Evolutionary conservation across 208 protist species (phyloP).

Genomic region (Trichomonas tenax): DNA sequence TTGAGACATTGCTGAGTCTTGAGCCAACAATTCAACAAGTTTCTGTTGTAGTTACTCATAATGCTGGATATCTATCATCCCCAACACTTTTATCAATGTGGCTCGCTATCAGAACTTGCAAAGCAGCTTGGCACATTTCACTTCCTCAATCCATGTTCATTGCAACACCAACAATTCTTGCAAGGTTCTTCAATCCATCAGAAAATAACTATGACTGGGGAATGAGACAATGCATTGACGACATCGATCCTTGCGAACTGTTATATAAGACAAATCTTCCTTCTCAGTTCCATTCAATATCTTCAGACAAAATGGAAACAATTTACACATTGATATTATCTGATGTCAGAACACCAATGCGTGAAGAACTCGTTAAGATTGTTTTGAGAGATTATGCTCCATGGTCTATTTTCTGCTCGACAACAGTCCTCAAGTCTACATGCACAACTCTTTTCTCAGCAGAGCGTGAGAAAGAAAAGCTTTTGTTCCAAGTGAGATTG

Average conservation of each 20-base stretch:
- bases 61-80: not conserved
- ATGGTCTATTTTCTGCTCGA: not conserved
- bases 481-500: not conserved
- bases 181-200: not conserved
- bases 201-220: not conserved
- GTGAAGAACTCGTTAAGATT: not conserved
- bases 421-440: not conserved
- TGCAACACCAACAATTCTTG: not conserved
- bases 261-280: not conserved
- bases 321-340: not conserved
- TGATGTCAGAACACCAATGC: not conserved
- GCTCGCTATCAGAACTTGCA: not conserved
- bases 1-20: not conserved
- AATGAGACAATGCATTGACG: not conserved
- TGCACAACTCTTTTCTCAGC: not conserved
- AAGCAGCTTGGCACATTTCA: not conserved
- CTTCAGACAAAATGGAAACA: not conserved
- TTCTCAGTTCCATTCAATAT: not conserved
- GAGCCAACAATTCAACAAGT: not conserved
- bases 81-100: not conserved
- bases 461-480: not conserved
- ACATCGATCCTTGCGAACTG: not conserved
- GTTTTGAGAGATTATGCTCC: not conserved
- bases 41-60: not conserved
- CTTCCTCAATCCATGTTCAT: not conserved